These are phyloP conservation scores for Osmanthus fragrans DNA, from an alignment of 257 asterid genomes.

Conservation along the genomic window DNA sequence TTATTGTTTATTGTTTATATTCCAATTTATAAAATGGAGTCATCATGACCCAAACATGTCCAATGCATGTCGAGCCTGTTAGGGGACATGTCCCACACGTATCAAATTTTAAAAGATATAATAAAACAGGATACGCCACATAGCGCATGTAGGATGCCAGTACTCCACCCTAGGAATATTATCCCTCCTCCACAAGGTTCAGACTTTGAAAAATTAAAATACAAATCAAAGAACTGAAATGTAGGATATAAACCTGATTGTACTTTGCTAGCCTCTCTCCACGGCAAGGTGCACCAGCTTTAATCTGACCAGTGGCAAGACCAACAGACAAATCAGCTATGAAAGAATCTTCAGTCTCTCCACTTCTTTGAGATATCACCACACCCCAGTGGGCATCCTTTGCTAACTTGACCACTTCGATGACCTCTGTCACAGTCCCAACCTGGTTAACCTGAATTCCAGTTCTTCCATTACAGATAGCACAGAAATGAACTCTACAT, in stretches of 20 bases:
- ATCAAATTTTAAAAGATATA: background rate
- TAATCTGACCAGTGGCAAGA: constrained; percentile 78
- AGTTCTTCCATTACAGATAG: constrained; percentile 19
- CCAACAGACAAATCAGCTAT: constrained; percentile 96
- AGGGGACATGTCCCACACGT: background rate
- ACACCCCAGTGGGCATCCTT: constrained; percentile 98
- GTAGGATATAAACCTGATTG: constrained; percentile 70
- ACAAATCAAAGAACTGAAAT: background rate
- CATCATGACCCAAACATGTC: background rate
- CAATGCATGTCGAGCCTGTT: background rate
- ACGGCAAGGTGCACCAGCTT: constrained; percentile 99
- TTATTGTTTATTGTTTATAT: background rate
- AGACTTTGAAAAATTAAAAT: background rate
- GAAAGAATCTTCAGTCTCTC: constrained; percentile 92
- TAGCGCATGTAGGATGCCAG: background rate
- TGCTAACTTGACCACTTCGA: constrained; percentile 90
- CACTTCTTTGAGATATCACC: constrained; percentile 86
- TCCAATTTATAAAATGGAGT: background rate
- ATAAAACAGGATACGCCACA: background rate
- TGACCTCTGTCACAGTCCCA: constrained; percentile 93
- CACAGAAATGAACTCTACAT: constrained; percentile 16
- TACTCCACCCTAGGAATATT: background rate
- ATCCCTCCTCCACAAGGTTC: background rate
- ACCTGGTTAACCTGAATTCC: constrained; percentile 77
- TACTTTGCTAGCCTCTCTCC: constrained; percentile 97